A percentile compares a stretch with the other conserved stretches of the same genome.
These are phyloP conservation scores for Chrysanthemum makinoi DNA, from an alignment of 129 eudicot genomes.

Conservation along the genomic window DNA sequence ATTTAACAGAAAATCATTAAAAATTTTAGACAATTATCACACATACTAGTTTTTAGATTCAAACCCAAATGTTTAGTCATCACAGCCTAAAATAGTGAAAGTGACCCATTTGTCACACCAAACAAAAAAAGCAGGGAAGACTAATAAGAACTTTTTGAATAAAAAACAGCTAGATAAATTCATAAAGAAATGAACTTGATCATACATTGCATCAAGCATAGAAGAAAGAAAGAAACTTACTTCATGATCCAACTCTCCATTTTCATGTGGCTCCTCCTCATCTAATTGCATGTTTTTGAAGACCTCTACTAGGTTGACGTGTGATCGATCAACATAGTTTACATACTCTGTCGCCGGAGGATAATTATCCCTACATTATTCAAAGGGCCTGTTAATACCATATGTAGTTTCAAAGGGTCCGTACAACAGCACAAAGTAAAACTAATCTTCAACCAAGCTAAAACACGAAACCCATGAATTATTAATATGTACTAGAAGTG, in stretches of 20 bases:
- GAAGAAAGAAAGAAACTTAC: slow-evolving; percentile 26
- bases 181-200: not conserved
- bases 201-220: not conserved
- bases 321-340: slow-evolving; percentile 69
- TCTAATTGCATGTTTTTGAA: slow-evolving; percentile 80
- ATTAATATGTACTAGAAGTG: not conserved
- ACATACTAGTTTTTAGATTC: too few species aligned
- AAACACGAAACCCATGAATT: slow-evolving; percentile 11
- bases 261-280: slow-evolving; percentile 70
- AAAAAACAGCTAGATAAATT: not conserved
- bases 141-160: not conserved
- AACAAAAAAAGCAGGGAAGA: too few species aligned
- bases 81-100: too few species aligned
- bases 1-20: too few species aligned
- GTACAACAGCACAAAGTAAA: not conserved
- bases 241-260: slow-evolving; percentile 76
- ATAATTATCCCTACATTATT: slow-evolving; percentile 59
- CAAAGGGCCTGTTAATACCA: slow-evolving; percentile 13
- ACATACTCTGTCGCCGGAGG: slow-evolving; percentile 85
- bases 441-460: not conserved
- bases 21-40: too few species aligned
- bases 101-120: too few species aligned
- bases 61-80: too few species aligned
- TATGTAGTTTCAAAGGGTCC: slow-evolving; percentile 3
- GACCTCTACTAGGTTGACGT: slow-evolving; percentile 72